Evolutionary conservation across 352 stramenopile species (phyloP).

Genomic region (Aphanomyces stellatus): DNA sequence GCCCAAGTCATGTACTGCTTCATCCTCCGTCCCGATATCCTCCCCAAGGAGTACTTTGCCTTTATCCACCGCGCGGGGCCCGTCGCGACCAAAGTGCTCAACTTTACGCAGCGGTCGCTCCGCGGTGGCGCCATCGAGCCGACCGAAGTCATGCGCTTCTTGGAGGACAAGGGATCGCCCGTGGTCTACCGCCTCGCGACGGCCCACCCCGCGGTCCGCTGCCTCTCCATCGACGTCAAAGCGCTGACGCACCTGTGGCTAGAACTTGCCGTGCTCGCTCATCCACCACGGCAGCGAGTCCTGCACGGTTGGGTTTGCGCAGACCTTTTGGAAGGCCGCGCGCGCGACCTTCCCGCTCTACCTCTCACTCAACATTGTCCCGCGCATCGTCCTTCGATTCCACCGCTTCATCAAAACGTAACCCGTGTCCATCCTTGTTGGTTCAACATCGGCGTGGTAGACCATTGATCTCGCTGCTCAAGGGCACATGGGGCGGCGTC

Average conservation of each 20-base stretch:
- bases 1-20: conserved; percentile 85
- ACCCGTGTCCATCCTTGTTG: neutral
- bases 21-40: conserved; percentile 59
- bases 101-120: conserved; percentile 56
- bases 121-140: conserved; percentile 36
- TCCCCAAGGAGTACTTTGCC: conserved; percentile 69
- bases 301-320: conserved; percentile 36
- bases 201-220: conserved; percentile 2
- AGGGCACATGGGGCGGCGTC: conserved; percentile 52
- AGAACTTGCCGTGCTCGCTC: conserved; percentile 49
- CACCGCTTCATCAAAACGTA: conserved; percentile 57
- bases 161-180: conserved; percentile 1
- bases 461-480: conserved; percentile 42
- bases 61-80: conserved; percentile 74
- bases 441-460: too few species aligned
- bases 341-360: conserved; percentile 67
- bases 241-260: neutral
- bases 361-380: conserved; percentile 78
- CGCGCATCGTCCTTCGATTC: conserved; percentile 71
- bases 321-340: conserved; percentile 55
- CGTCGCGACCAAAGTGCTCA: conserved; percentile 47
- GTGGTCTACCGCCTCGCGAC: neutral
- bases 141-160: conserved; percentile 10
- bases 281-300: conserved; percentile 44
- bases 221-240: neutral